Conservation (phyloP, 768 basidiomycete species). For the Lentinus tigrinus region DNA sequence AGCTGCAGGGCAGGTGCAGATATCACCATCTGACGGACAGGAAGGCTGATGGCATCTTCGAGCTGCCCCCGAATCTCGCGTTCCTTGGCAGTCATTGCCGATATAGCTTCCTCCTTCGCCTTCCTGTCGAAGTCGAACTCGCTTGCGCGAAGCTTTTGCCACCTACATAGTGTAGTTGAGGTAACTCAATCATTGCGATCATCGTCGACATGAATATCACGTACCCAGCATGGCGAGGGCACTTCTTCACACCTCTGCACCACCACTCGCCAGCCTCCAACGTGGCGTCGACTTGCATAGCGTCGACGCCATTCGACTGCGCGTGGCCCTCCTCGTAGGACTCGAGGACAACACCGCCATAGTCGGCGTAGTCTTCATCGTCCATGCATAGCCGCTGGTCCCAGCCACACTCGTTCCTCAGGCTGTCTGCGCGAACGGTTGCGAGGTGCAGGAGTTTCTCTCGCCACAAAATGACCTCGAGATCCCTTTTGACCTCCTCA, state of each 20-base stretch:
- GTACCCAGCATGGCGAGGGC: conserved; percentile 78
- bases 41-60: conserved; percentile 57
- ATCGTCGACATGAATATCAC: conserved; percentile 16
- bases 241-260: conserved; percentile 74
- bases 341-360: conserved; percentile 64
- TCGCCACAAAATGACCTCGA: conserved; percentile 71
- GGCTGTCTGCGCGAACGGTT: conserved; percentile 58
- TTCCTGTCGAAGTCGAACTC: conserved; percentile 78
- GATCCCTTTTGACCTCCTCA: conserved; percentile 63
- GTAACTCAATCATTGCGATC: conserved; percentile 13
- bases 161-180: conserved; percentile 55
- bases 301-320: conserved; percentile 36
- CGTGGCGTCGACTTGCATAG: conserved; percentile 36
- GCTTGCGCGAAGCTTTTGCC: conserved; percentile 74
- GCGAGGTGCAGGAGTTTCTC: conserved; percentile 69
- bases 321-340: conserved; percentile 52
- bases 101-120: conserved; percentile 64
- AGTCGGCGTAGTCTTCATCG: conserved; percentile 77
- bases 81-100: conserved; percentile 69
- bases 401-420: conserved; percentile 76
- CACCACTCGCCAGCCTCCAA: conserved; percentile 60
- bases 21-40: conserved; percentile 3
- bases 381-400: conserved; percentile 82
- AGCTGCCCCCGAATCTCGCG: conserved; percentile 77
- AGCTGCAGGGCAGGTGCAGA: conserved; percentile 19